phyloP scores from a whole-genome alignment of 495 filamentous ascomycete genomes.

The Aspergillus cristatus region DNA sequence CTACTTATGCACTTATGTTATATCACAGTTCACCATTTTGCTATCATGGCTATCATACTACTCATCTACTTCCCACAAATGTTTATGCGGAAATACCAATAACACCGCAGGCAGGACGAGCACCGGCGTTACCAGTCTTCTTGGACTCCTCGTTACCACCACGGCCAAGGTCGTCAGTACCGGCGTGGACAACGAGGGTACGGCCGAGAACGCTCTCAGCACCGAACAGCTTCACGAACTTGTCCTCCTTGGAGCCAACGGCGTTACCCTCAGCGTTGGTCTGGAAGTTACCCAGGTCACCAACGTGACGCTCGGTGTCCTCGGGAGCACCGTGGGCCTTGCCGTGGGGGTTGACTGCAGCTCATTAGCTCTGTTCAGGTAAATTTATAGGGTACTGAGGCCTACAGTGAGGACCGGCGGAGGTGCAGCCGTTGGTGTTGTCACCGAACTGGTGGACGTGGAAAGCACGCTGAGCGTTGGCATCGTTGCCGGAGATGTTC shows the following conservation, averaged over 20 bases:
- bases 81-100: slow-evolving; percentile 70
- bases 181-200: slow-evolving; percentile 88
- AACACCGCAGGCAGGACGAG: slow-evolving; percentile 91
- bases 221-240: slow-evolving; percentile 85
- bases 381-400: slow-evolving; percentile 2
- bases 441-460: slow-evolving; percentile 98
- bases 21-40: too few species aligned
- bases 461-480: slow-evolving; percentile 93
- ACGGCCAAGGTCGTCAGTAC: slow-evolving; percentile 91
- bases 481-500: slow-evolving; percentile 85
- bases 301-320: slow-evolving; percentile 83
- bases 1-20: too few species aligned
- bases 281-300: slow-evolving; percentile 93
- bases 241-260: slow-evolving; percentile 65
- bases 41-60: too few species aligned
- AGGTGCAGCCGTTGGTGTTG: slow-evolving; percentile 99
- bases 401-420: slow-evolving; percentile 92
- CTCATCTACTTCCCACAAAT: too few species aligned
- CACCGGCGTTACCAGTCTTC: slow-evolving; percentile 94
- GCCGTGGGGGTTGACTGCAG: slow-evolving; percentile 81
- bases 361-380: not conserved
- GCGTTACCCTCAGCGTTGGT: slow-evolving; percentile 87
- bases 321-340: slow-evolving; percentile 84
- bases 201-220: slow-evolving; percentile 92
- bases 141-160: slow-evolving; percentile 86